Evolutionary conservation across 441 rosid species (phyloP), one percentile per base, ranked within the genome.

Genomic region (Populus hybrid): DNA sequence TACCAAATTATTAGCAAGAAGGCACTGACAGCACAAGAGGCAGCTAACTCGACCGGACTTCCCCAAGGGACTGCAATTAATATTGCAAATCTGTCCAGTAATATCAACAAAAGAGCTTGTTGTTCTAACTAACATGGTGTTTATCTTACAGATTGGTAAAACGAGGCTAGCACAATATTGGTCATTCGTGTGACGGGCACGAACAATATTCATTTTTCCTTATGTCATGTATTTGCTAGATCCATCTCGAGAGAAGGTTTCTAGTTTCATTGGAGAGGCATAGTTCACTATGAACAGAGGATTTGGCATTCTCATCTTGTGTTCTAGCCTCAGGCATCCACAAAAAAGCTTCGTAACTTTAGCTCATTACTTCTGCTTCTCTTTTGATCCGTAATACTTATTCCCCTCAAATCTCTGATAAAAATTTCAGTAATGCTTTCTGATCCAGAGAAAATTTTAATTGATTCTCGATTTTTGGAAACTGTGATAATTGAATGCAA

Each of bases 21-120:
- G 78, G 99, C 97, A 26, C 81, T 93, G 83, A 97, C 99, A 30
- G 92, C 99, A 10, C 94, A 93, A 85, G 94, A 91, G 82, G 97
- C 92, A 6, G 87, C 90, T 53, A 73, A 36, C 50, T 28, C 84
- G 1, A 74, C 89, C 3, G 92, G 91, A 35, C 76, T 87, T 21
- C 93, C 85, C 23, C 91, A 87, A 2, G 93, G 95, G 24, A 89
- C 88, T 7, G 70, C 88, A 7, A 91, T 91, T 71, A 81, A 89
- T 68, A 89, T 89, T 21, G 78, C 84, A 3, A 88, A 82, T 71
- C n/a, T 79, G 21, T 82, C 90, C 0, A 83, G 84, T 21, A 85
- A 81, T 46, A 20, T 40, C 9, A 83, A 75, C 79, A 85, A 81
- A 72, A 86, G 68, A 79, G 40, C 79, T 9, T 91, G 95, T 72